phyloP scores from a whole-genome alignment of 805 yeast genomes.

The Saccharomyces eubayanus region DNA sequence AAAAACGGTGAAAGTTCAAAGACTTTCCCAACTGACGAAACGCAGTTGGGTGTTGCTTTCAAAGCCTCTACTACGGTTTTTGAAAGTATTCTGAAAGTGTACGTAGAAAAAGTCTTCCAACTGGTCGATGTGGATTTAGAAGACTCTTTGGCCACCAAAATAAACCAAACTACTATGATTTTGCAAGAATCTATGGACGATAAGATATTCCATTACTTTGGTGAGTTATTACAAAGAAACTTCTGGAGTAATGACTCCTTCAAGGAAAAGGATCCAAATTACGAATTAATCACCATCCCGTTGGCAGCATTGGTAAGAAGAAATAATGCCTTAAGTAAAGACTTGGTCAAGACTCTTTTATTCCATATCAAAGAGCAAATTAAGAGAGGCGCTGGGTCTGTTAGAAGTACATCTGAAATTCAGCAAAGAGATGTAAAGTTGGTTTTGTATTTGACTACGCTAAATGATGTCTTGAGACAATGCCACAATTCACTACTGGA shows the following conservation, averaged over 20 bases:
- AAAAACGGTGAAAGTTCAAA: constrained; percentile 19
- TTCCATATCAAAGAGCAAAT: constrained; percentile 56
- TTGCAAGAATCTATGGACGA: constrained; percentile 54
- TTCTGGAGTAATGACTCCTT: constrained; percentile 47
- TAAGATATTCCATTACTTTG: constrained; percentile 40
- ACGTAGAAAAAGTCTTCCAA: constrained; percentile 51
- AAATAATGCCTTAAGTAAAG: constrained; percentile 28
- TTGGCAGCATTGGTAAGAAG: constrained; percentile 65
- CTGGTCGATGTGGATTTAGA: constrained; percentile 48
- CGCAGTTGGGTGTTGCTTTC: constrained; percentile 47
- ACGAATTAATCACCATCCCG: constrained; percentile 61
- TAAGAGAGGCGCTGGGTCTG: constrained; percentile 69
- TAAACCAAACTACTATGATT: constrained; percentile 40
- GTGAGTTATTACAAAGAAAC: constrained; percentile 31
- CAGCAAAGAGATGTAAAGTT: constrained; percentile 72
- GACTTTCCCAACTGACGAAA: constrained; percentile 36
- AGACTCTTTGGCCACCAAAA: constrained; percentile 31
- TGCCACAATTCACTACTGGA: constrained; percentile 46
- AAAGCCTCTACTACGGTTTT: constrained; percentile 68
- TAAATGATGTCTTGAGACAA: constrained; percentile 64
- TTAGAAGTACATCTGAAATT: constrained; percentile 57
- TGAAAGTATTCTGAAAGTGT: constrained; percentile 45
- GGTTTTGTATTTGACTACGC: constrained; percentile 58
- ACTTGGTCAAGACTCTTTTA: constrained; percentile 24
- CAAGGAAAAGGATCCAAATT: constrained; percentile 48